Conservation (phyloP, 805 yeast genomes). For the Candida succiphila region DNA sequence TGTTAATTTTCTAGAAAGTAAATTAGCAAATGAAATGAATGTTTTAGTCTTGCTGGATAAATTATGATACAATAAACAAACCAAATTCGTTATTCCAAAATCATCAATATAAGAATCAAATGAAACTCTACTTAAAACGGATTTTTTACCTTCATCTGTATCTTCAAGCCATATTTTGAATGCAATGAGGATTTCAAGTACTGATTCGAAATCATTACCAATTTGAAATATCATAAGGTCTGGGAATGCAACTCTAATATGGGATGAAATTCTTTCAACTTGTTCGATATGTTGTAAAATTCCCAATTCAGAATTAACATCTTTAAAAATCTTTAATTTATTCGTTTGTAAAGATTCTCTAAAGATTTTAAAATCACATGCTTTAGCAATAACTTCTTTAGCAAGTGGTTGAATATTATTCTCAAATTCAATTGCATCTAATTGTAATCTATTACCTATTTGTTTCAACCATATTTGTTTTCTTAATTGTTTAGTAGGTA, state of each 20-base stretch:
- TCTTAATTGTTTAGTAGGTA: slow-evolving; percentile 33
- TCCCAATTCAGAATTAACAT: slow-evolving; percentile 4
- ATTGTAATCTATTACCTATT: slow-evolving; percentile 23
- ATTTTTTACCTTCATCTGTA: not conserved
- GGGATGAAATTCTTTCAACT: slow-evolving; percentile 14
- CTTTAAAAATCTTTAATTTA: slow-evolving; percentile 4
- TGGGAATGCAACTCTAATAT: slow-evolving; percentile 18
- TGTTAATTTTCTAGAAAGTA: slow-evolving; percentile 19
- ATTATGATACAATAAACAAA: slow-evolving; percentile 17
- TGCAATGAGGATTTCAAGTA: slow-evolving; percentile 14
- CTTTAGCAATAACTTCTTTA: slow-evolving; percentile 13
- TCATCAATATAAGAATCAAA: not conserved
- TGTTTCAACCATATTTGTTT: slow-evolving; percentile 41
- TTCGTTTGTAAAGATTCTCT: slow-evolving; percentile 2
- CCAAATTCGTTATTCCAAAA: slow-evolving; percentile 11
- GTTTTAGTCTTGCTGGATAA: slow-evolving; percentile 13
- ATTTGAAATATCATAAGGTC: slow-evolving; percentile 18
- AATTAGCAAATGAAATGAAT: slow-evolving; percentile 14
- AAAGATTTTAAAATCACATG: slow-evolving; percentile 19
- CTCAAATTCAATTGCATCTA: slow-evolving; percentile 9
- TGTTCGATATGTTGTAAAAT: slow-evolving; percentile 5
- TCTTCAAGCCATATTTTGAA: slow-evolving; percentile 6
- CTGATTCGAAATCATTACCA: slow-evolving; percentile 19
- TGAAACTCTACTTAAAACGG: not conserved
- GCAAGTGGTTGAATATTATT: slow-evolving; percentile 5